These are phyloP conservation scores for Phaeosphaeriaceae sp. DNA, from an alignment of 2,329 filamentous ascomycete species.

Conservation along the genomic window DNA sequence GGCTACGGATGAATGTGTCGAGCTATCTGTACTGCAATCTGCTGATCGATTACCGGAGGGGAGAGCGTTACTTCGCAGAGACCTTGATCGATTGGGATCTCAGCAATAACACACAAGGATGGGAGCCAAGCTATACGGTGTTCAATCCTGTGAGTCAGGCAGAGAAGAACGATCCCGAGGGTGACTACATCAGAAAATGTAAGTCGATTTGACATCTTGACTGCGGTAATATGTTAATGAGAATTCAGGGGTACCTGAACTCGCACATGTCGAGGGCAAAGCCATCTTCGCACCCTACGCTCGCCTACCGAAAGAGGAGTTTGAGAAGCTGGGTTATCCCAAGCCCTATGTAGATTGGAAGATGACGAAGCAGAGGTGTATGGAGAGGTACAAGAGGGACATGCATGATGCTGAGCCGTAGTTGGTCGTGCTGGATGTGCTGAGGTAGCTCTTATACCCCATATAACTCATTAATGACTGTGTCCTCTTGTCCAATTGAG, in stretches of 20 bases:
- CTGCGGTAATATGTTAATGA: background rate
- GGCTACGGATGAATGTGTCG: conserved; percentile 58
- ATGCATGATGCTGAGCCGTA: conserved; percentile 46
- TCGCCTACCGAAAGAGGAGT: conserved; percentile 54
- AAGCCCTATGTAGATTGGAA: conserved; percentile 55
- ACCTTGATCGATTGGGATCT: conserved; percentile 58
- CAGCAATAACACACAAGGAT: conserved; percentile 59
- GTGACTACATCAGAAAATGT: conserved; percentile 49
- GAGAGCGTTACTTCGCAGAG: conserved; percentile 61
- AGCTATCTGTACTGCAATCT: conserved; percentile 58
- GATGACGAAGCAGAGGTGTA: conserved; percentile 51
- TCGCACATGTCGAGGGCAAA: conserved; percentile 53
- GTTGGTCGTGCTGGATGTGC: background rate
- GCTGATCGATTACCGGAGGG: conserved; percentile 57
- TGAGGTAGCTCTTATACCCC: background rate
- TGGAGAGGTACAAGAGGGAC: conserved; percentile 54
- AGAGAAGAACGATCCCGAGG: conserved; percentile 47
- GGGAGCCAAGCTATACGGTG: conserved; percentile 60
- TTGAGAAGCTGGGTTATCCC: conserved; percentile 57
- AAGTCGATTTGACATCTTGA: conserved; percentile 3
- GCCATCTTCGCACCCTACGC: conserved; percentile 58
- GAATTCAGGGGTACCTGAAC: conserved; percentile 42
- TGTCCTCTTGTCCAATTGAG: too few relatives aligned
- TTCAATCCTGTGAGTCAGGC: conserved; percentile 54
- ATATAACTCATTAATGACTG: background rate